Conservation (phyloP, 2,329 filamentous ascomycete species). For the Calonectria pseudoreteaudii region DNA sequence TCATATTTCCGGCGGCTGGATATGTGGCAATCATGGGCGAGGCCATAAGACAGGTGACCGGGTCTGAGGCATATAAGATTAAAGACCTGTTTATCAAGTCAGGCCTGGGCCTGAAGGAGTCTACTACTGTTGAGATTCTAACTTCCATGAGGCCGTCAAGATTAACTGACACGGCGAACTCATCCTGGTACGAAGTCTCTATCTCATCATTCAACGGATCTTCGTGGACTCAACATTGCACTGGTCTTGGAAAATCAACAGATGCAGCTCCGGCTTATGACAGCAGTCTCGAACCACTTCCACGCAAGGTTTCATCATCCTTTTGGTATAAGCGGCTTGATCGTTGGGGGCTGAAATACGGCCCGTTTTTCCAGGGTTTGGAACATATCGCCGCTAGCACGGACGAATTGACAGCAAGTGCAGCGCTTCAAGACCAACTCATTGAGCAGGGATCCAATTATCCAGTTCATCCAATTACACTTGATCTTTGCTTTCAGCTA, state of each 20-base stretch:
- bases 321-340: not conserved
- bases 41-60: slow-evolving; percentile 32
- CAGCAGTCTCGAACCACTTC: not conserved
- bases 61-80: slow-evolving; percentile 29
- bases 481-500: slow-evolving; percentile 24
- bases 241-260: not conserved
- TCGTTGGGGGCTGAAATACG: not conserved
- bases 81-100: slow-evolving; percentile 38
- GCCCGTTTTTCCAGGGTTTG: not conserved
- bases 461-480: slow-evolving; percentile 19
- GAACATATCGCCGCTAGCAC: not conserved
- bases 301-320: not conserved
- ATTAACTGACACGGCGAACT: slow-evolving; percentile 39
- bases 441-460: slow-evolving; percentile 13
- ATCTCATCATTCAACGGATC: slow-evolving; percentile 38
- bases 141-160: slow-evolving; percentile 42
- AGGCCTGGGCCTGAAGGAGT: slow-evolving; percentile 40
- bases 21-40: slow-evolving; percentile 47
- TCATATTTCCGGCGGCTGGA: slow-evolving; percentile 55
- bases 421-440: not conserved
- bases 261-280: not conserved
- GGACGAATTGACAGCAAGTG: not conserved
- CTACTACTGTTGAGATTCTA: slow-evolving; percentile 46
- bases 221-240: slow-evolving; percentile 40
- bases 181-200: slow-evolving; percentile 46